Percentiles rank a stretch among this genome's conserved stretches.
These are phyloP conservation scores for Astrothelium macrocarpum DNA, from an alignment of 495 filamentous ascomycete species.

Conservation along the genomic window DNA sequence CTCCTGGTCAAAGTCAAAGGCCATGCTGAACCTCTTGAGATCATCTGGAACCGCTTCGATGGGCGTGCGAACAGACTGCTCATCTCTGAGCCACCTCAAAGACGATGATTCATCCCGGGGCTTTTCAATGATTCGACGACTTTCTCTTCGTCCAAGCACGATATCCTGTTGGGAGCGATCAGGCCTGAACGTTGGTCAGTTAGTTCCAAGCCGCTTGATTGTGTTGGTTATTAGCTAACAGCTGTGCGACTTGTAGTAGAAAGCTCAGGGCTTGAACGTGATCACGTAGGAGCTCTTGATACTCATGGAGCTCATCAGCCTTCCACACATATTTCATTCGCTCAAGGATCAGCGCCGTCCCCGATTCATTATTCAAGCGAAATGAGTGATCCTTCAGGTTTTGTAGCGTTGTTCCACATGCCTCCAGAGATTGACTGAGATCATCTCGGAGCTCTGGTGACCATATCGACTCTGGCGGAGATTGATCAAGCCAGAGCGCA, in stretches of 20 bases:
- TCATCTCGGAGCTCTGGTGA: neutral
- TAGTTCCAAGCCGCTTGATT: neutral
- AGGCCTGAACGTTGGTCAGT: neutral
- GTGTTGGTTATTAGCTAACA: neutral
- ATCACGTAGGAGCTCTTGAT: neutral
- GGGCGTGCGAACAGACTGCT: neutral
- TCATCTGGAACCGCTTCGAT: neutral
- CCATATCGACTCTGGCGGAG: neutral
- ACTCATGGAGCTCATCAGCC: neutral
- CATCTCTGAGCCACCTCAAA: neutral
- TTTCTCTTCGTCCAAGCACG: neutral
- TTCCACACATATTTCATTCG: conserved; percentile 4
- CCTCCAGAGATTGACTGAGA: neutral
- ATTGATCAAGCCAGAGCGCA: neutral
- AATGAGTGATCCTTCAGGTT: neutral
- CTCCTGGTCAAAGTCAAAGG: conserved; percentile 1
- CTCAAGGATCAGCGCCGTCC: neutral
- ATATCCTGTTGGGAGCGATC: neutral
- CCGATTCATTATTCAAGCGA: neutral
- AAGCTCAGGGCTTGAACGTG: conserved; percentile 4
- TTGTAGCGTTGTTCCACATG: neutral
- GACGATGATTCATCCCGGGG: neutral
- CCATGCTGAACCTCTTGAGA: neutral
- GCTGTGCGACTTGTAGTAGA: neutral
- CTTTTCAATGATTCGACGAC: neutral